Evolutionary conservation across 257 asterid genomes (phyloP).

Genomic region (Capsicum pubescens): DNA sequence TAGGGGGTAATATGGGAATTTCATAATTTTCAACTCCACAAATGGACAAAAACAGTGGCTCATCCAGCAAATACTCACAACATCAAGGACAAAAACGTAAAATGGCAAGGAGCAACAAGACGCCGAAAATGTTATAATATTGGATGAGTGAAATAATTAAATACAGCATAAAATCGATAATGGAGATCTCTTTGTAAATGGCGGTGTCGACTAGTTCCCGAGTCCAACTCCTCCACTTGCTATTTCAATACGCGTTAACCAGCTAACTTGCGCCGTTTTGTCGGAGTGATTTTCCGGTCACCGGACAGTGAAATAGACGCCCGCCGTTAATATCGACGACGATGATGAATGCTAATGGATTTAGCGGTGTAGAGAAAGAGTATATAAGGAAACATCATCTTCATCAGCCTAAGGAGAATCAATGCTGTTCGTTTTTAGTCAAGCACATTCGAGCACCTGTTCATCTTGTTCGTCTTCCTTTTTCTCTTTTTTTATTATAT

Average conservation of each 20-base stretch:
- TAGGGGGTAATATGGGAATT: not conserved
- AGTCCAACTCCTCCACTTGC: conserved; percentile 30
- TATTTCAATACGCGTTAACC: conserved; percentile 22
- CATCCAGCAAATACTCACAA: not conserved
- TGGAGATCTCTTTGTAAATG: conserved; percentile 27
- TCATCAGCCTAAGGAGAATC: conserved; percentile 59
- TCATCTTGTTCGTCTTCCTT: conserved; percentile 59
- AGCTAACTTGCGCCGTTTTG: not conserved
- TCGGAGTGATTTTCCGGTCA: not conserved
- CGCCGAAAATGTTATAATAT: conserved; percentile 21
- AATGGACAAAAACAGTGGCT: conserved; percentile 26
- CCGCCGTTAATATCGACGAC: no score
- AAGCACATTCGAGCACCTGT: conserved; percentile 74
- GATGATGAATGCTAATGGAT: conserved; percentile 58
- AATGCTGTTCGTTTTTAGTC: conserved; percentile 68
- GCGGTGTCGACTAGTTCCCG: conserved; percentile 20
- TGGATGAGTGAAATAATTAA: not conserved
- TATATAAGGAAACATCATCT: conserved; percentile 61
- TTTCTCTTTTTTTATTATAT: not conserved
- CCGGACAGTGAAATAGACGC: not conserved
- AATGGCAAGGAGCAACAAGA: not conserved
- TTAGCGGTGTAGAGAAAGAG: conserved; percentile 54
- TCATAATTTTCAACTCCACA: not conserved
- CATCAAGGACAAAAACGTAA: not conserved
- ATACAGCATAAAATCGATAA: not conserved